phyloP scores from a whole-genome alignment of 106 monocot species.

The Dioscorea alata region DNA sequence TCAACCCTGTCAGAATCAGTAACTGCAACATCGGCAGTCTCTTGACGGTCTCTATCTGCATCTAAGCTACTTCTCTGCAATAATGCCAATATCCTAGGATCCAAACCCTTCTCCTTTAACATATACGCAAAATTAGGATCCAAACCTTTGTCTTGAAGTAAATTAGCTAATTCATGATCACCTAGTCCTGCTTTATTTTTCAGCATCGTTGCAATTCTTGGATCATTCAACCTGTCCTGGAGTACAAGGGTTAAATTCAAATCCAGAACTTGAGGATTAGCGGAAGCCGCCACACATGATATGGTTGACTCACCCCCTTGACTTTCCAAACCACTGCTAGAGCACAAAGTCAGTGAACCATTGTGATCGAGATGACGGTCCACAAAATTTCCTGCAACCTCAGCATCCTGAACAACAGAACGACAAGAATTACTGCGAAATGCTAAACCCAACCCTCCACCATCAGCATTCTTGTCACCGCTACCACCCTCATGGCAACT shows the following conservation, averaged over 20 bases:
- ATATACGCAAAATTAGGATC: conserved; percentile 96
- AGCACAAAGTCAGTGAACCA: conserved; percentile 43
- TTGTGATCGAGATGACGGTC: conserved; percentile 43
- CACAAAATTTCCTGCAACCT: conserved; percentile 25
- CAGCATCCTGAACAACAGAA: conserved; percentile 72
- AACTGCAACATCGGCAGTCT: conserved; percentile 47
- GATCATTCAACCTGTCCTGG: conserved; percentile 85
- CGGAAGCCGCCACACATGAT: conserved; percentile 35
- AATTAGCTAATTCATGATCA: conserved; percentile 69
- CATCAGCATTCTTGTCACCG: conserved; percentile 68
- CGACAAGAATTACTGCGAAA: conserved; percentile 83
- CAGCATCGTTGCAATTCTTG: conserved; percentile 78
- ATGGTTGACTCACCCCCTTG: conserved; percentile 73
- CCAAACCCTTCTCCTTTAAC: conserved; percentile 90
- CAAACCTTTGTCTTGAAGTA: conserved; percentile 90
- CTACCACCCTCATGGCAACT: conserved; percentile 78
- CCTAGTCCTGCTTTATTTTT: conserved; percentile 65
- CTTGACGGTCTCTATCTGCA: conserved; percentile 92
- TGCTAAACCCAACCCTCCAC: conserved; percentile 63
- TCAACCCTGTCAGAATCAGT: conserved; percentile 83
- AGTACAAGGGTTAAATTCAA: conserved; percentile 67
- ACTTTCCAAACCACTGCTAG: conserved; percentile 72
- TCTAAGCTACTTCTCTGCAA: conserved; percentile 94
- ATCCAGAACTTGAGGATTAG: conserved; percentile 49
- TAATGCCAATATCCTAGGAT: conserved; percentile 87